Percentiles rank a stretch among this genome's conserved stretches.
Conservation (phyloP, 768 basidiomycete species). For the Boletus fagicola region DNA sequence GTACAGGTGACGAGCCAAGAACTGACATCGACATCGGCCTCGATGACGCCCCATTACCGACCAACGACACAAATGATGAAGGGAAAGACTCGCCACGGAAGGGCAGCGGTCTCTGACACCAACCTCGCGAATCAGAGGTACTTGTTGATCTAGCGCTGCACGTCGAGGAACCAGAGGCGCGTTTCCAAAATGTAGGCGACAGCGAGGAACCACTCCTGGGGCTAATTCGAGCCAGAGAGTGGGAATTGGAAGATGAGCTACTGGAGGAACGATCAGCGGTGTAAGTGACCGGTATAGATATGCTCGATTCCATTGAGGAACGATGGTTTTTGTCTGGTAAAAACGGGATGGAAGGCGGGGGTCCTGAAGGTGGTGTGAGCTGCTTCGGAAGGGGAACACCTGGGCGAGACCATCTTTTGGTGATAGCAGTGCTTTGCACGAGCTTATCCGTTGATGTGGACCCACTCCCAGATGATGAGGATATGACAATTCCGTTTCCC, state of each 20-base stretch:
- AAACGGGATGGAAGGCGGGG: slow-evolving; percentile 49
- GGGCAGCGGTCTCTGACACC: slow-evolving; percentile 8
- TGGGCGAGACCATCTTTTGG: slow-evolving; percentile 56
- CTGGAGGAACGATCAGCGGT: slow-evolving; percentile 36
- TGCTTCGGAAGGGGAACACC: slow-evolving; percentile 47
- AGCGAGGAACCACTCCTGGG: slow-evolving; percentile 45
- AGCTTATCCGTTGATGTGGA: slow-evolving; percentile 30
- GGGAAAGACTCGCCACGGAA: slow-evolving; percentile 7
- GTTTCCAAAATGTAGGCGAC: slow-evolving; percentile 53
- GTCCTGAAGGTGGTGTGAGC: slow-evolving; percentile 57
- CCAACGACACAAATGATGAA: slow-evolving; percentile 13
- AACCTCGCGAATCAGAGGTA: slow-evolving; percentile 40
- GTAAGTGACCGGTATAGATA: slow-evolving; percentile 33
- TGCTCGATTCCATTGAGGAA: slow-evolving; percentile 23
- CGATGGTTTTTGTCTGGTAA: slow-evolving; percentile 23
- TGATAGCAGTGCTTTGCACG: slow-evolving; percentile 21
- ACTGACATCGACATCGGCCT: slow-evolving; percentile 26
- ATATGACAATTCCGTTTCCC: not conserved
- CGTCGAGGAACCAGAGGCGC: slow-evolving; percentile 50
- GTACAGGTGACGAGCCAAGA: slow-evolving; percentile 11
- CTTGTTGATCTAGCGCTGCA: slow-evolving; percentile 43
- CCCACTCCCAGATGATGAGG: not conserved
- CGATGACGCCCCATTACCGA: slow-evolving; percentile 2
- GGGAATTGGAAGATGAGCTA: slow-evolving; percentile 39
- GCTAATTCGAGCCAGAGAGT: slow-evolving; percentile 28